Evolutionary conservation across 1,284 basidiomycete species (phyloP), one percentile per base, ranked within the genome.

Genomic region (Rhodotorula sp.): DNA sequence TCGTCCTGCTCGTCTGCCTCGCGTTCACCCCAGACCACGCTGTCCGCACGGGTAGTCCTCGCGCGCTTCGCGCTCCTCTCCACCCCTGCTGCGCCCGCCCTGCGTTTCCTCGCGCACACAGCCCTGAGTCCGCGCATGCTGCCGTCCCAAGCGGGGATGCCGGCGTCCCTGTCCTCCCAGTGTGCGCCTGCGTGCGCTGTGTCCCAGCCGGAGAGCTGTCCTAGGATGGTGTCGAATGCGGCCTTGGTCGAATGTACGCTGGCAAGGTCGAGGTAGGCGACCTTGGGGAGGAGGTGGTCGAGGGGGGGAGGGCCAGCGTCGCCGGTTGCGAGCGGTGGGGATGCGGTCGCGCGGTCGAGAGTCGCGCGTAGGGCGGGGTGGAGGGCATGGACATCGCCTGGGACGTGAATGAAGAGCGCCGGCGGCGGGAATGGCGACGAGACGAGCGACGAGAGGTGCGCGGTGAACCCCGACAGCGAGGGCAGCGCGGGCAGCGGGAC

Each of bases 351-450:
- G 8, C 22, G 48, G 22, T 41, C 15, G 25, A 67, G 51, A 27
- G 69, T 44, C 2, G 21, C 29, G 8, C 29, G 22, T 8, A 78
- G 15, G 32, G 71, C 22, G 7, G 60, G 61, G 13, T 59, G 36
- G 25, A 78, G 59, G 37, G 75, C 34, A 1, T 32, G 27, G 2
- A 57, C 36, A 37, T 73, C 72, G 13, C 57, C 41, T 6, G 71
- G 69, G 25, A 70, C 67, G 66, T 74, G 77, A 46, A 78, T 58
- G 69, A 71, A 74, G 60, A 76, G 53, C 9, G 72, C 66, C 0
- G 60, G 48, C 21, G 77, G 76, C 13, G 69, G 69, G 50, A 37
- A 54, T 13, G 69, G 62, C 17, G 77, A 74, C n/a, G 63, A 53
- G 32, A 69, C 53, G 53, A 71, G 57, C 0, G 69, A 34, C 32